Evolutionary conservation across 1,284 basidiomycete genomes (phyloP).

Genomic region (Uromyces viciae-fabae): DNA sequence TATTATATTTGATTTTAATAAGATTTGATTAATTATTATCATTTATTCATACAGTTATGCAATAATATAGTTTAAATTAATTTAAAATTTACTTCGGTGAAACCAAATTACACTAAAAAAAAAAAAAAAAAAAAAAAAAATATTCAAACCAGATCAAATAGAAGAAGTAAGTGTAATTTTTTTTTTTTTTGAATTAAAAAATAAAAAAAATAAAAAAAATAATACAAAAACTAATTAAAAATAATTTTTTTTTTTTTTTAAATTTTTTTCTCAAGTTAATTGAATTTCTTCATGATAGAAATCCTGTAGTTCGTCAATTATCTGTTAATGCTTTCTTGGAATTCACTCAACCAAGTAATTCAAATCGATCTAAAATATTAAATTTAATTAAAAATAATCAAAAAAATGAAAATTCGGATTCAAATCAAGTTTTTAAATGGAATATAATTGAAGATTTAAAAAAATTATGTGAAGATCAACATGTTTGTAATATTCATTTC

Average conservation of each 20-base stretch:
- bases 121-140: no score
- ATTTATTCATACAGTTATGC: no score
- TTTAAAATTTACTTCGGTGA: no score
- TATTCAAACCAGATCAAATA: conserved; percentile 11
- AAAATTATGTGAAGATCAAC: conserved; percentile 65
- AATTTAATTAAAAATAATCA: conserved; percentile 57
- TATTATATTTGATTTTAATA: no score
- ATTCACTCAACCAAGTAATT: conserved; percentile 73
- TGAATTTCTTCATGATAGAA: conserved; percentile 77
- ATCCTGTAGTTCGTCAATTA: conserved; percentile 79
- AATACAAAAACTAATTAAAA: no score
- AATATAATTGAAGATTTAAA: conserved; percentile 53
- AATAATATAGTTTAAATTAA: no score
- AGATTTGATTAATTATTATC: no score
- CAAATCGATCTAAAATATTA: no score
- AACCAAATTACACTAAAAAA: no score
- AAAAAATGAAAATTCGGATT: conserved; percentile 61
- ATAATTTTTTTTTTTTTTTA: background rate
- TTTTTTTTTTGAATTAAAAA: no score
- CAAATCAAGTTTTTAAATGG: no score
- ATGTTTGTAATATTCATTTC: conserved; percentile 70
- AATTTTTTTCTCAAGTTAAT: conserved; percentile 64
- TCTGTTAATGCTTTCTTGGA: conserved; percentile 77
- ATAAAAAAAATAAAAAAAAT: no score
- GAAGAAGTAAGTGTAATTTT: conserved; percentile 32